phyloP scores from a whole-genome alignment of 2,329 filamentous ascomycete species.

The Penicillium fuscoglaucum region DNA sequence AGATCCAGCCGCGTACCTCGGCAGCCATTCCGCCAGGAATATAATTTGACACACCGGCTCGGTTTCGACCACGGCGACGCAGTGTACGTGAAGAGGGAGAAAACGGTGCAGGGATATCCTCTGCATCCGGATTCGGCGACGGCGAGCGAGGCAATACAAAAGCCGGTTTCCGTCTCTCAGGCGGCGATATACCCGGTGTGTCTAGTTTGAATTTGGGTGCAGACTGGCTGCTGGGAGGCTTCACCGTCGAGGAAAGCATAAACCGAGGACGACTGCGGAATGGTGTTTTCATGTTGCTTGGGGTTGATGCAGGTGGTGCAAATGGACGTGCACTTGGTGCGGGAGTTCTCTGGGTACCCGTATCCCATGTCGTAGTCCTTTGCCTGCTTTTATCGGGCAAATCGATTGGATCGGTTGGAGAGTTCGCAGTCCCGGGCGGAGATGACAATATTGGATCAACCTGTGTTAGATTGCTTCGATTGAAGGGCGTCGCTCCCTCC shows the following conservation, averaged over 20 bases:
- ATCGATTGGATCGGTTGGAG: neutral
- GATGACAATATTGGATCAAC: slow-evolving; percentile 24
- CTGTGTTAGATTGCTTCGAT: neutral
- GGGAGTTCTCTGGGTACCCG: slow-evolving; percentile 12
- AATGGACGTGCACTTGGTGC: slow-evolving; percentile 7
- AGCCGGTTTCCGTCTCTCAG: slow-evolving; percentile 33
- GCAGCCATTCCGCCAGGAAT: slow-evolving; percentile 43
- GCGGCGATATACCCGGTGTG: slow-evolving; percentile 17
- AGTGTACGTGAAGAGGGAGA: slow-evolving; percentile 38
- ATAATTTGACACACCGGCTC: slow-evolving; percentile 28
- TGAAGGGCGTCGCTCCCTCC: slow-evolving; percentile 4
- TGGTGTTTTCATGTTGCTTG: slow-evolving; percentile 23
- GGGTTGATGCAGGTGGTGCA: slow-evolving; percentile 13
- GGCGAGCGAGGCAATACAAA: slow-evolving; percentile 43
- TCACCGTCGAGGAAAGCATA: slow-evolving; percentile 26
- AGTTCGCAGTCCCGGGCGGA: slow-evolving; percentile 16
- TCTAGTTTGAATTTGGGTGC: slow-evolving; percentile 13
- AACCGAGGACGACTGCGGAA: slow-evolving; percentile 33
- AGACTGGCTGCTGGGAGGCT: slow-evolving; percentile 22
- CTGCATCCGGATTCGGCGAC: slow-evolving; percentile 27
- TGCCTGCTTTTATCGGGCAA: slow-evolving; percentile 15
- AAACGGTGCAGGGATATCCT: slow-evolving; percentile 35
- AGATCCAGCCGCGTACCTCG: slow-evolving; percentile 43
- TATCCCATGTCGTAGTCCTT: neutral
- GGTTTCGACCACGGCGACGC: slow-evolving; percentile 32